phyloP scores from a whole-genome alignment of 352 stramenopile species.

The Phytophthora pistaciae region DNA sequence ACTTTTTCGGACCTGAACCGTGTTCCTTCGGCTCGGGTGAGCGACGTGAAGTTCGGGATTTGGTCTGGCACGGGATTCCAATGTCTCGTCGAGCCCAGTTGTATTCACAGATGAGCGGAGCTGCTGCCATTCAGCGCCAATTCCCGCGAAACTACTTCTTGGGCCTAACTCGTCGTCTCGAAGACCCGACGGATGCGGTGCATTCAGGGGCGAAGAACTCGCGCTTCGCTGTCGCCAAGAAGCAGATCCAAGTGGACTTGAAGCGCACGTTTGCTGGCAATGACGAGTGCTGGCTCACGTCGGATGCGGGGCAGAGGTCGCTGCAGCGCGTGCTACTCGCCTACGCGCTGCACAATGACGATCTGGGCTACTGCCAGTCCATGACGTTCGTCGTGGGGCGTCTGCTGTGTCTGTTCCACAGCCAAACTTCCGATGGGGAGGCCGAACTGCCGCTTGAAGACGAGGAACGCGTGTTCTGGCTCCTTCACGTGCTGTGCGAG shows the following conservation, averaged over 20 bases:
- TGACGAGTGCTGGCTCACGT: slow-evolving; percentile 69
- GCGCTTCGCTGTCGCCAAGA: slow-evolving; percentile 48
- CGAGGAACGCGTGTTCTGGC: slow-evolving; percentile 72
- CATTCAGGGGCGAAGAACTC: slow-evolving; percentile 18
- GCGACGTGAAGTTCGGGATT: slow-evolving; percentile 19
- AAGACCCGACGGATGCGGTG: slow-evolving; percentile 32
- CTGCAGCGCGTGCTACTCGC: slow-evolving; percentile 79
- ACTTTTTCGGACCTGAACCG: background rate
- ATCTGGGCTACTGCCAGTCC: slow-evolving; percentile 90
- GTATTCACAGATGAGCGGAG: slow-evolving; percentile 63
- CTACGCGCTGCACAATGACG: slow-evolving; percentile 82
- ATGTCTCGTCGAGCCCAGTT: slow-evolving; percentile 44
- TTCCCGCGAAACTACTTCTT: slow-evolving; percentile 48
- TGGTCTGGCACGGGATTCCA: slow-evolving; percentile 68
- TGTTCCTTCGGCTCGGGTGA: slow-evolving; percentile 14
- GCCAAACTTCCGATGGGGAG: background rate
- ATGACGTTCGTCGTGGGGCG: slow-evolving; percentile 91
- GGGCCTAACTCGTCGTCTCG: slow-evolving; percentile 25
- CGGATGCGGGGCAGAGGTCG: slow-evolving; percentile 43
- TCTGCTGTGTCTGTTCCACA: slow-evolving; percentile 68
- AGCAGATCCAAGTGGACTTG: slow-evolving; percentile 73
- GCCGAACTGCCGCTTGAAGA: slow-evolving; percentile 8
- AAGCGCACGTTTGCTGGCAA: slow-evolving; percentile 77
- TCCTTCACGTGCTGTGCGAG: slow-evolving; percentile 63
- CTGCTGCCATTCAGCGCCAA: slow-evolving; percentile 18